Conservation (phyloP, 192 early-diverging fungal genomes). For the Backusella sp. region DNA sequence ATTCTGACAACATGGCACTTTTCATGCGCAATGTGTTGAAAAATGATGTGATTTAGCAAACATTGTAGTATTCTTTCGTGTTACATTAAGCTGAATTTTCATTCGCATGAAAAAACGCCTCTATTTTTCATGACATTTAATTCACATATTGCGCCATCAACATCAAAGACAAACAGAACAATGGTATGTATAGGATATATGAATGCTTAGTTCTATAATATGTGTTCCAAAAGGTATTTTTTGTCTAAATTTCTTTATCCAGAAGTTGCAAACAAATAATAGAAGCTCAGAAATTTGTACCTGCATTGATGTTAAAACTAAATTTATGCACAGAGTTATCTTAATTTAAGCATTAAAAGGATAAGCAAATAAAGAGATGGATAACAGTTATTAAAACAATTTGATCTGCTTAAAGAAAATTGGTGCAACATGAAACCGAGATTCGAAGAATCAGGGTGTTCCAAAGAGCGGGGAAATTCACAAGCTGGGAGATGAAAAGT, state of each 20-base stretch:
- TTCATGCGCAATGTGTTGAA: neutral
- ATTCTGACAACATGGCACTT: neutral
- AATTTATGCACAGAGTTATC: neutral
- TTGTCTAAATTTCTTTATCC: no score
- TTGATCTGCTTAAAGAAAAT: neutral
- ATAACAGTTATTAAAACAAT: neutral
- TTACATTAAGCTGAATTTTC: neutral
- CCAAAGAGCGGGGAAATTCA: neutral
- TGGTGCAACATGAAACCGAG: neutral
- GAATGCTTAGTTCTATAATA: neutral
- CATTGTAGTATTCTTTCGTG: neutral
- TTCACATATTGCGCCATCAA: neutral
- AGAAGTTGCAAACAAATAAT: no score
- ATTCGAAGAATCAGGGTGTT: neutral
- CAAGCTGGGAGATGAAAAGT: neutral
- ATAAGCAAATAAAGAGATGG: neutral
- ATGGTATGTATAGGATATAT: neutral
- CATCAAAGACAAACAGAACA: neutral
- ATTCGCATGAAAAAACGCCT: no score
- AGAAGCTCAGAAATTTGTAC: no score
- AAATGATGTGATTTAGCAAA: slow-evolving; percentile 1
- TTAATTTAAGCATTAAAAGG: no score
- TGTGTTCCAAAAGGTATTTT: neutral
- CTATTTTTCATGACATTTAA: neutral
- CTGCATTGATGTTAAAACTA: neutral